A percentile compares a stretch with the other conserved stretches of the same genome.
Conservation (phyloP, 805 yeast genomes). For the Suhomyces kilbournensis region DNA sequence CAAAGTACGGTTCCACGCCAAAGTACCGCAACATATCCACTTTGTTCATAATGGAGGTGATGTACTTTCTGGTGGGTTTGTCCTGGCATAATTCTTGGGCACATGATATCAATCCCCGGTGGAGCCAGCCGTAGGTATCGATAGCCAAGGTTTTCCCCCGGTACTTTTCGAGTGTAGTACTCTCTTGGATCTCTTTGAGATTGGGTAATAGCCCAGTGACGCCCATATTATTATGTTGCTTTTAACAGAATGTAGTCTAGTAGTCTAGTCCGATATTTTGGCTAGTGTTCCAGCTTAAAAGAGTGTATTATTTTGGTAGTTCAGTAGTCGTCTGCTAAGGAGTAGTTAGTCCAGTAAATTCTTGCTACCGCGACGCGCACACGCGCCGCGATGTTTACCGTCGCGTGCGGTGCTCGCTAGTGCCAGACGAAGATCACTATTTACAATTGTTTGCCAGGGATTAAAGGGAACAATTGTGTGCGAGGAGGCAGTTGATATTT, state of each 20-base stretch:
- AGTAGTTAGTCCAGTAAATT: background rate
- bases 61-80: constrained; percentile 65
- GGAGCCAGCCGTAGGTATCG: constrained; percentile 98
- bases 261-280: background rate
- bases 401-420: background rate
- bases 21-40: constrained; percentile 63
- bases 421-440: background rate
- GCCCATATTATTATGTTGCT: constrained; percentile 52
- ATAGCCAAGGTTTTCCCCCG: constrained; percentile 79
- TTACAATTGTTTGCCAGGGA: background rate
- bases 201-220: constrained; percentile 79
- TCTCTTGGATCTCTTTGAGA: constrained; percentile 68
- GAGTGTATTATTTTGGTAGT: background rate
- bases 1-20: constrained; percentile 79
- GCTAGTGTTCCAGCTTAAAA: too few species aligned
- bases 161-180: constrained; percentile 54
- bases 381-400: background rate
- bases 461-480: background rate
- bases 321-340: background rate
- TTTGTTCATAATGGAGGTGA: constrained; percentile 65
- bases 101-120: constrained; percentile 78
- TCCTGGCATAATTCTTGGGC: constrained; percentile 77
- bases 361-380: background rate
- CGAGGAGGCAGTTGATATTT: background rate
- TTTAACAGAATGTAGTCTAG: background rate